phyloP scores from a whole-genome alignment of 1,284 basidiomycete genomes.

The Cutaneotrichosporon daszewskae region DNA sequence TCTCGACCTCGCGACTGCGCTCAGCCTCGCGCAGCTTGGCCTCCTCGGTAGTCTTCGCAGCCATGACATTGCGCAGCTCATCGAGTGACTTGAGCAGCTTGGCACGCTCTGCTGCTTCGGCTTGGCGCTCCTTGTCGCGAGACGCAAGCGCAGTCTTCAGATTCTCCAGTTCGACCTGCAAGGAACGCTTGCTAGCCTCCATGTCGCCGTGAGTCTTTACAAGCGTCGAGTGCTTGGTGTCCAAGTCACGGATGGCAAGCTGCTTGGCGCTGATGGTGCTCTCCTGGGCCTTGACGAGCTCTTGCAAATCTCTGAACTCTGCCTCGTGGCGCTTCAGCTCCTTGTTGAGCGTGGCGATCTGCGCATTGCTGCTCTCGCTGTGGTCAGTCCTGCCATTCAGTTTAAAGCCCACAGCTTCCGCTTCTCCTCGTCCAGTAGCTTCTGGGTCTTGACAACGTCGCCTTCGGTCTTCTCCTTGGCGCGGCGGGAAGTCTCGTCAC shows the following conservation, averaged over 20 bases:
- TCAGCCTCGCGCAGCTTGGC: conserved; percentile 75
- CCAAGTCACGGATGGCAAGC: conserved; percentile 60
- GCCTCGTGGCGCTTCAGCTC: conserved; percentile 68
- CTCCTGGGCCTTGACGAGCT: conserved; percentile 52
- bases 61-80: conserved; percentile 71
- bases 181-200: conserved; percentile 53
- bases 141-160: conserved; percentile 61
- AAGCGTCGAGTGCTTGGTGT: conserved; percentile 55
- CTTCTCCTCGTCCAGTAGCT: conserved; percentile 62
- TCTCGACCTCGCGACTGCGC: conserved; percentile 80
- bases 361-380: conserved; percentile 61
- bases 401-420: conserved; percentile 57
- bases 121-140: conserved; percentile 59
- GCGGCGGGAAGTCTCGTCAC: conserved; percentile 72
- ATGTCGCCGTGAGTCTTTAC: conserved; percentile 38
- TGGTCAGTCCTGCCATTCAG: not conserved
- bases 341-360: conserved; percentile 59
- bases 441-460: conserved; percentile 64
- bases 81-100: conserved; percentile 79
- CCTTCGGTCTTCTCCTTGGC: conserved; percentile 70
- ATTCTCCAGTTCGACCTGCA: conserved; percentile 65
- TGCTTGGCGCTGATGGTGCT: conserved; percentile 73
- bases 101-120: conserved; percentile 53
- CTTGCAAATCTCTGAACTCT: conserved; percentile 64
- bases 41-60: conserved; percentile 80